Conservation (phyloP, 1,284 basidiomycete species). For the Cutaneotrichosporon daszewskae region DNA sequence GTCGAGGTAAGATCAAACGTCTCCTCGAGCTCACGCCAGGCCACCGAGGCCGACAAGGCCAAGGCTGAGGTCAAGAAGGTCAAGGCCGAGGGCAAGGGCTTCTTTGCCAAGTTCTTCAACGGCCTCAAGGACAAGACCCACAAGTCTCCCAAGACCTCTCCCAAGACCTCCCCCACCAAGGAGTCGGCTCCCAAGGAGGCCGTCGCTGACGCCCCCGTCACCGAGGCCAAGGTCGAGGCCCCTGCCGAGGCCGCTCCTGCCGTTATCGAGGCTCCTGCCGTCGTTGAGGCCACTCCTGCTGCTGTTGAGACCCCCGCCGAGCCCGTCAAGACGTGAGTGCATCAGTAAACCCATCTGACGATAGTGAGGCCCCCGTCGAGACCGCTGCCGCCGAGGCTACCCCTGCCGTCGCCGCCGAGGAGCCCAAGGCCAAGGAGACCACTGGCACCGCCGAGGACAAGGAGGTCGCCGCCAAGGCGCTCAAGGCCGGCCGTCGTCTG, state of each 20-base stretch:
- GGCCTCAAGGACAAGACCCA: conserved; percentile 15
- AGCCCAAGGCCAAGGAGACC: conserved; percentile 6
- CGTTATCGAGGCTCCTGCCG: conserved; percentile 11
- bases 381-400: conserved; percentile 9
- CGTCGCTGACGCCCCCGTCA: conserved; percentile 10
- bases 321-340: not conserved
- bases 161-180: conserved; percentile 4
- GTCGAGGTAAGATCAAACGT: not conserved
- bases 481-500: conserved; percentile 40
- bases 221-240: conserved; percentile 13
- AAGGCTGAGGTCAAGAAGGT: conserved; percentile 13
- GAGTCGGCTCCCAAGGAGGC: conserved; percentile 9
- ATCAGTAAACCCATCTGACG: not conserved
- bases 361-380: conserved; percentile 5
- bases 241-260: conserved; percentile 13
- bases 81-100: conserved; percentile 18
- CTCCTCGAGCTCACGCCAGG: too few relatives aligned
- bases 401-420: conserved; percentile 10
- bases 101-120: conserved; percentile 19
- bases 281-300: conserved; percentile 13
- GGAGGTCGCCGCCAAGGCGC: conserved; percentile 22
- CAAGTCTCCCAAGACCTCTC: conserved; percentile 12
- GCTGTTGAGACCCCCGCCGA: conserved; percentile 7
- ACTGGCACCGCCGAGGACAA: conserved; percentile 4
- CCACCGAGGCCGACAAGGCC: conserved; percentile 20